Conservation (phyloP, 148 eudicot genomes). For the Chenopodium formosanum region DNA sequence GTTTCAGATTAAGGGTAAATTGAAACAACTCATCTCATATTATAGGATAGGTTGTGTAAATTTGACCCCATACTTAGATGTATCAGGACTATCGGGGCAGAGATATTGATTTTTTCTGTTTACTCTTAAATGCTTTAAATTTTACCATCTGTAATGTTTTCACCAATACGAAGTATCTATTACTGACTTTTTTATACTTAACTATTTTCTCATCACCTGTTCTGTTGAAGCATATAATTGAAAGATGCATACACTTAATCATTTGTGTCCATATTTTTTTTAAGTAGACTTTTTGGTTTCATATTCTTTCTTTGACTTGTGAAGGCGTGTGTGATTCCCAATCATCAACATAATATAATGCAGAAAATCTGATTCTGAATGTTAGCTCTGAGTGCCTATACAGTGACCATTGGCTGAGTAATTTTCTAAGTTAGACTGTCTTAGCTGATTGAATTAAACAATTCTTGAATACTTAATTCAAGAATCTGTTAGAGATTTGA, state of each 20-base stretch:
- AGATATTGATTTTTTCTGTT: not conserved
- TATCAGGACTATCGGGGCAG: not conserved
- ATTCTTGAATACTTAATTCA: conserved; percentile 20
- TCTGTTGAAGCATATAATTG: too few species aligned
- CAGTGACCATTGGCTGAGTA: not conserved
- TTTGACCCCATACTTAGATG: not conserved
- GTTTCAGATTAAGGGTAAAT: not conserved
- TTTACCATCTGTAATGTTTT: not conserved
- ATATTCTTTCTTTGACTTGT: conserved; percentile 3
- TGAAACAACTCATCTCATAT: not conserved
- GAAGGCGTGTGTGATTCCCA: conserved; percentile 6
- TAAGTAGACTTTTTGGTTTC: not conserved
- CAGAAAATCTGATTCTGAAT: conserved; percentile 14
- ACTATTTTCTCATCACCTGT: not conserved
- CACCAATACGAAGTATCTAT: not conserved
- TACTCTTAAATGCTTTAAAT: not conserved
- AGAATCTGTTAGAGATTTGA: conserved; percentile 20
- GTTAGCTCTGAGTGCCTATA: conserved; percentile 8
- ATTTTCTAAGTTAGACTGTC: conserved; percentile 1
- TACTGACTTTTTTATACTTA: not conserved
- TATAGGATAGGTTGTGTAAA: not conserved
- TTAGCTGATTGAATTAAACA: conserved; percentile 5
- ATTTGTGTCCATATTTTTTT: not conserved
- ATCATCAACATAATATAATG: conserved; percentile 5
- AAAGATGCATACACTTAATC: conserved; percentile 4